Evolutionary conservation across 2,329 filamentous ascomycete species (phyloP), one percentile per base, ranked within the genome.

Genomic region (Xylariomycetidae sp.): DNA sequence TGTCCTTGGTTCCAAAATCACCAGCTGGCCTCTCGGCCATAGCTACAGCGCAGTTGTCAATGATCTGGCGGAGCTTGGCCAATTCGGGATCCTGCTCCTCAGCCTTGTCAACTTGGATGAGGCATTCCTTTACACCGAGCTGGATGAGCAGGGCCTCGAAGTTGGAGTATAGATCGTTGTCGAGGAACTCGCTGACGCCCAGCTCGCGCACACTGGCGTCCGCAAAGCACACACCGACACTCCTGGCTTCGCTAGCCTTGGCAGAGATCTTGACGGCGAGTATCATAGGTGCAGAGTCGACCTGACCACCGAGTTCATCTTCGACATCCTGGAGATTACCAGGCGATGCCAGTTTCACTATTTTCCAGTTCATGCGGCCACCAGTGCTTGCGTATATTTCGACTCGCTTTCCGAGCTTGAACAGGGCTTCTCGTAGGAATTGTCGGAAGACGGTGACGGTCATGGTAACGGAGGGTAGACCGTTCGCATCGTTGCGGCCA

Each of bases 121-220:
- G 66, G 52, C 89, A 96, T 59, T 98, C 92, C 56, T 88, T 92
- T 14, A 96, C 88, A 5, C 92, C 92, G 3, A 98, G 77, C 57
- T 98, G 94, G 46, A 98, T 98, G 33, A 98, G 77, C 13, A 98
- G 72, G 3, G 89, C 88, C 64, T 98, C 92, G 47, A 98, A 94
- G 59, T 98, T 98, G 33, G 90, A 97, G 66, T 94, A 98, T 8
- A 96, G 72, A 56, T 98, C 92, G 54, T 97, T 98, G 69, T 98
- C 92, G n/a, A 95, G 76, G 46, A 98, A 98, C 57, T 98, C 94
- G 68, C 87, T 95, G 34, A 98, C 88, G 7, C 92, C 92, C 3
- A 98, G 74, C 66, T 98, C 92, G 32, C 92, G 77, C 16, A 97
- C 90, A 46, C 88, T 96, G 1, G 94, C 92, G 67, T 98, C 92